Evolutionary conservation across 2,329 filamentous ascomycete species (phyloP).

Genomic region (Pseudocercospora eumusae): DNA sequence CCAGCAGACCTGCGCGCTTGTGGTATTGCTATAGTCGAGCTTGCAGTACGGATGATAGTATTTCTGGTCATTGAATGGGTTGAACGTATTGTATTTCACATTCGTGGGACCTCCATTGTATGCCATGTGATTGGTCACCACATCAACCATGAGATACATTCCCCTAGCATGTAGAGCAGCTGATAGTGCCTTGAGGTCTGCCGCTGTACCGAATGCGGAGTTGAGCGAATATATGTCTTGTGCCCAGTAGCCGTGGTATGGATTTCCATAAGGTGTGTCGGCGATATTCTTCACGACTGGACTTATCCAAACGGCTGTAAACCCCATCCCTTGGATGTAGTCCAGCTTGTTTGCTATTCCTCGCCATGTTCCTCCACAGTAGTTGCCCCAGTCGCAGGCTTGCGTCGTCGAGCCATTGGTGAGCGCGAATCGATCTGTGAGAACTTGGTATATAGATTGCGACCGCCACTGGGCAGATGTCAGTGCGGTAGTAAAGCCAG

Average conservation of each 20-base stretch:
- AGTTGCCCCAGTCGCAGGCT: conserved; percentile 45
- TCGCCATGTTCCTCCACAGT: conserved; percentile 53
- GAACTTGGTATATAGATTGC: conserved; percentile 60
- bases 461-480: conserved; percentile 43
- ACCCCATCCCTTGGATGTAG: conserved; percentile 54
- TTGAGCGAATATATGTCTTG: conserved; percentile 41
- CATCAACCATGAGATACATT: conserved; percentile 62
- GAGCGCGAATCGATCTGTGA: conserved; percentile 60
- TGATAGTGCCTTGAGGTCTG: conserved; percentile 48
- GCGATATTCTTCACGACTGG: conserved; percentile 47
- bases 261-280: conserved; percentile 42
- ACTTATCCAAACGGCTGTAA: conserved; percentile 46
- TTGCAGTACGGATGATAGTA: conserved; percentile 55
- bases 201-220: conserved; percentile 47
- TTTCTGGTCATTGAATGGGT: conserved; percentile 41
- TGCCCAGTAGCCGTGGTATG: conserved; percentile 45
- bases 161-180: conserved; percentile 48
- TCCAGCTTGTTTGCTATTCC: conserved; percentile 50
- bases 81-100: conserved; percentile 40
- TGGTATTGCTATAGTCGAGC: conserved; percentile 55
- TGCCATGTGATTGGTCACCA: conserved; percentile 59
- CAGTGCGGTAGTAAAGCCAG: conserved; percentile 19
- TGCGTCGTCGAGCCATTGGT: conserved; percentile 49
- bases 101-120: conserved; percentile 34
- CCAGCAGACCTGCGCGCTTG: conserved; percentile 51